phyloP scores from a whole-genome alignment of 768 basidiomycete species.

The Kwoniella newhampshirensis region DNA sequence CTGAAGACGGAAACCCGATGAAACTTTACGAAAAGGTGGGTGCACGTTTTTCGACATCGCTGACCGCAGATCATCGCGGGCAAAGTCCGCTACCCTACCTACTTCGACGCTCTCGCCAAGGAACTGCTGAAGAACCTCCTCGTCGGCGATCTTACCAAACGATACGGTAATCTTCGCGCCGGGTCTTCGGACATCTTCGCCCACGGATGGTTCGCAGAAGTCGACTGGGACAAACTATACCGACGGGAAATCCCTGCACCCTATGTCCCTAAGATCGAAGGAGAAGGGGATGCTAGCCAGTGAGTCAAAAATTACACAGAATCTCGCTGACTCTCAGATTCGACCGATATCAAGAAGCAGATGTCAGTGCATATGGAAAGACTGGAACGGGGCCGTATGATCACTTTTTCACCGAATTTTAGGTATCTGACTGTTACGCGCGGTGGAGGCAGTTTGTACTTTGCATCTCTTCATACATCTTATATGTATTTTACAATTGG shows the following conservation, averaged over 20 bases:
- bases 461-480: not conserved
- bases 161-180: constrained; percentile 53
- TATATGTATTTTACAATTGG: not conserved
- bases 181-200: constrained; percentile 54
- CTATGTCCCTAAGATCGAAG: constrained; percentile 84
- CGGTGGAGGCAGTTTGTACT: not conserved
- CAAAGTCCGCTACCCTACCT: constrained; percentile 55
- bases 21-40: constrained; percentile 55
- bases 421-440: constrained; percentile 8
- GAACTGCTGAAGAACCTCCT: constrained; percentile 55
- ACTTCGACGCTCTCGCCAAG: constrained; percentile 53
- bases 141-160: constrained; percentile 53
- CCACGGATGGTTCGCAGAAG: constrained; percentile 72
- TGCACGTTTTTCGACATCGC: constrained; percentile 1
- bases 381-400: constrained; percentile 59
- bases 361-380: constrained; percentile 55
- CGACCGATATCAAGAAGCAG: constrained; percentile 56
- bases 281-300: constrained; percentile 90
- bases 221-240: constrained; percentile 80
- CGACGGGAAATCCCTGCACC: constrained; percentile 90
- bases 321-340: constrained; percentile 44
- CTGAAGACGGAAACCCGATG: constrained; percentile 56
- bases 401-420: constrained; percentile 69
- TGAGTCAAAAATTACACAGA: constrained; percentile 36
- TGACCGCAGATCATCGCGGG: constrained; percentile 50